phyloP scores from a whole-genome alignment of 192 early-diverging fungal species.

The Pilobolus umbonatus region DNA sequence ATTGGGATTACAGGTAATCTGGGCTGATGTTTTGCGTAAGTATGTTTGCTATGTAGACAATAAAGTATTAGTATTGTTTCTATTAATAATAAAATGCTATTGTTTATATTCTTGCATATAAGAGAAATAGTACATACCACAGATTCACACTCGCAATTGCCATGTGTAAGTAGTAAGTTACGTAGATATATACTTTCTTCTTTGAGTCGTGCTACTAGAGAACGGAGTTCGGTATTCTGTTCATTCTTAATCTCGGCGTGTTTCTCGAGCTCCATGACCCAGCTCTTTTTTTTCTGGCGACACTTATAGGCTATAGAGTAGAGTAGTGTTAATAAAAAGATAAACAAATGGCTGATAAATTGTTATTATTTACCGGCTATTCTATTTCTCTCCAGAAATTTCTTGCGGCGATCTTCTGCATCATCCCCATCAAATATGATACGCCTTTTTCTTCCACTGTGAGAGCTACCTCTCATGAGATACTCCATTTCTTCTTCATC shows the following conservation, averaged over 20 bases:
- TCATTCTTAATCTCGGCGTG: conserved; percentile 19
- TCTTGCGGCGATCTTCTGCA: conserved; percentile 19
- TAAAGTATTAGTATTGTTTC: too few relatives aligned
- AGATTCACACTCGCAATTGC: conserved; percentile 28
- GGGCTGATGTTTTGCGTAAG: conserved; percentile 18
- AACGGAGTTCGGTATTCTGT: conserved; percentile 27
- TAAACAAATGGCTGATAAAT: background rate
- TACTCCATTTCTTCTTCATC: background rate
- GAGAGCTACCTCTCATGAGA: background rate
- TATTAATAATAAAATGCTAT: background rate
- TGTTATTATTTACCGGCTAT: conserved; percentile 16
- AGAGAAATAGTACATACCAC: conserved; percentile 11
- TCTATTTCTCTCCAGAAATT: conserved; percentile 26
- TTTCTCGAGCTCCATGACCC: conserved; percentile 32
- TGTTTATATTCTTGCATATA: background rate
- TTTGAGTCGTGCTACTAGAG: conserved; percentile 17
- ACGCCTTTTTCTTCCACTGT: conserved; percentile 18
- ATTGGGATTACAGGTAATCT: background rate
- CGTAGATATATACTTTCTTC: conserved; percentile 32
- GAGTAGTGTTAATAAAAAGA: background rate
- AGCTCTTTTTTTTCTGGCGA: conserved; percentile 36
- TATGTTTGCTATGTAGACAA: conserved; percentile 4
- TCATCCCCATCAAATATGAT: conserved; percentile 27
- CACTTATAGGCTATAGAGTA: conserved; percentile 26
- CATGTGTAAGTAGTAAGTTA: conserved; percentile 28